Conservation (phyloP, 345 rosid genomes). For the Acer campestre region DNA sequence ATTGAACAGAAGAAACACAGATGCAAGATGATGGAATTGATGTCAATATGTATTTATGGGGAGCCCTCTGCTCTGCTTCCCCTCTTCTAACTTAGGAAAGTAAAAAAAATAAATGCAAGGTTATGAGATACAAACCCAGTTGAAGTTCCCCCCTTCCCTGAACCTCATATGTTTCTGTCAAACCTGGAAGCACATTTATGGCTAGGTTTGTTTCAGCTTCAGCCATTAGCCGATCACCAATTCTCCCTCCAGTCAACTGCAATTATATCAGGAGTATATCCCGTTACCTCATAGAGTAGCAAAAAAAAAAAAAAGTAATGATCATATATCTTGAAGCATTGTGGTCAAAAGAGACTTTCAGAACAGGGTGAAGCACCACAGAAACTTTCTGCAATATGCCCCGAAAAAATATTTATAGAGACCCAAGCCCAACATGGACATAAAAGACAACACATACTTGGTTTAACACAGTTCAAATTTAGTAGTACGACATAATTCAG, state of each 20-base stretch:
- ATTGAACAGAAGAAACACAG: neutral
- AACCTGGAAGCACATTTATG: slow-evolving; percentile 85
- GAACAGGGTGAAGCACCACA: neutral
- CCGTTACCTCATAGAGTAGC: slow-evolving; percentile 17
- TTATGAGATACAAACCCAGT: slow-evolving; percentile 62
- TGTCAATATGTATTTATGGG: neutral
- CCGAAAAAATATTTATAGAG: neutral
- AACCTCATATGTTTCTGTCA: slow-evolving; percentile 90
- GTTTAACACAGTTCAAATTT: neutral
- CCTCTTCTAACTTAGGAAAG: neutral
- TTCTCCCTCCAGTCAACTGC: slow-evolving; percentile 91
- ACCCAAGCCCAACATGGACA: slow-evolving; percentile 1
- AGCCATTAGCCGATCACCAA: slow-evolving; percentile 84
- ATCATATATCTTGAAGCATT: neutral
- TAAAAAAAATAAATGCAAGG: slow-evolving; percentile 19
- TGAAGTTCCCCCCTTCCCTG: slow-evolving; percentile 99
- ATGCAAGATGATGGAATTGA: neutral
- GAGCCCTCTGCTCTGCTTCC: neutral
- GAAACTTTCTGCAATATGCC: neutral
- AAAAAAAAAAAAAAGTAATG: neutral
- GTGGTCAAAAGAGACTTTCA: neutral
- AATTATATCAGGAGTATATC: slow-evolving; percentile 25
- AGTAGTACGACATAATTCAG: neutral
- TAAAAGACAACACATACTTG: neutral
- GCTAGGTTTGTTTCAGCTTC: slow-evolving; percentile 99